A percentile compares a stretch with the other conserved stretches of the same genome.
Conservation (phyloP, 495 filamentous ascomycete genomes). For the Neurospora sp. region DNA sequence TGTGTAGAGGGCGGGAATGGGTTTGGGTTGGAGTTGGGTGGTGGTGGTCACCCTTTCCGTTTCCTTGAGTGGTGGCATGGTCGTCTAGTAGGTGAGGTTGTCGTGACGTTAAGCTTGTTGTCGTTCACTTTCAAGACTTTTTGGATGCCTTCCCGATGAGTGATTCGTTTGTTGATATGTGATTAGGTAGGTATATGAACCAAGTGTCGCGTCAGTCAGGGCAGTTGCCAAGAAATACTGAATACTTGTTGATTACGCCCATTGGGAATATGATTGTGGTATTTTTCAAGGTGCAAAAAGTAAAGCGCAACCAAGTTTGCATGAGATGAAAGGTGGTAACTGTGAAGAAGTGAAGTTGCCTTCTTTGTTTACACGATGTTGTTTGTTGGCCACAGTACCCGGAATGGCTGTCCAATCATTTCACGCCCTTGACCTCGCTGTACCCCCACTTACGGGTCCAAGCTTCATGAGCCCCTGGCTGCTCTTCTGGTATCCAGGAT, state of each 20-base stretch:
- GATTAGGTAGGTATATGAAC: not conserved
- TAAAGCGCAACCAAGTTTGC: not conserved
- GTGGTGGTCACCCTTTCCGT: not conserved
- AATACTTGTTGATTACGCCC: not conserved
- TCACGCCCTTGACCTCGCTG: not conserved
- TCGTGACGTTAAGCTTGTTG: not conserved
- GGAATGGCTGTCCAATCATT: not conserved
- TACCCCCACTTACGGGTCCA: not conserved
- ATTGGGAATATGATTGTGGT: not conserved
- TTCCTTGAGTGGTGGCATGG: not conserved
- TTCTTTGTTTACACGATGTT: not conserved
- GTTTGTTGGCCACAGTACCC: not conserved
- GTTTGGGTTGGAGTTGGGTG: slow-evolving; percentile 23
- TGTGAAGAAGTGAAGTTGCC: not conserved
- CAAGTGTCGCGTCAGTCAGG: not conserved
- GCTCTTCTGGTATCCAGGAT: not conserved
- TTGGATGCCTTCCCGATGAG: not conserved
- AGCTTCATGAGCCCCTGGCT: not conserved
- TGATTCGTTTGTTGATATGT: not conserved
- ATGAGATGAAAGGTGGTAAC: not conserved
- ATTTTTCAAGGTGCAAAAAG: not conserved
- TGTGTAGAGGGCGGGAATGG: slow-evolving; percentile 46
- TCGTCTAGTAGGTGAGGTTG: not conserved
- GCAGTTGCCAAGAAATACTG: not conserved
- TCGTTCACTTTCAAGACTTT: not conserved